A percentile compares a stretch with the other conserved stretches of the same genome.
Evolutionary conservation across 371 early-diverging fungal genomes (phyloP).

Genomic region (Synchytrium microbalum): DNA sequence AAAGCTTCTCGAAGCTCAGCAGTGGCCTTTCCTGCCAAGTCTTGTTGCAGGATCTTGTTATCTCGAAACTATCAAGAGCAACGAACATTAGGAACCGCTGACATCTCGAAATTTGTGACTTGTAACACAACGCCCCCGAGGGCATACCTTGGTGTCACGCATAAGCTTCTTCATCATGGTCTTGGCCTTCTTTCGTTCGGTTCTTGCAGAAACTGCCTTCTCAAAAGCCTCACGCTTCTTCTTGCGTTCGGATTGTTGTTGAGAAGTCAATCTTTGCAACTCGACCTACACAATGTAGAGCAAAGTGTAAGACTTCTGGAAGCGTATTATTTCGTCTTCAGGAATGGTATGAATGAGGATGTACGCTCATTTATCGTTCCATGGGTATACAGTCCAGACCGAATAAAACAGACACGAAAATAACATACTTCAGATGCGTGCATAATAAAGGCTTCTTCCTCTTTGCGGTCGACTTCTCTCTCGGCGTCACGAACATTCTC

Average conservation of each 20-base stretch:
- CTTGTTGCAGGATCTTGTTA: conserved; percentile 4
- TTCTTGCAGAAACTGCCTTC: conserved; percentile 10
- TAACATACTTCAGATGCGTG: neutral
- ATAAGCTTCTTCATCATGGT: conserved; percentile 13
- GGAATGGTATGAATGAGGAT: no score
- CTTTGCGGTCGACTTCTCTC: conserved; percentile 8
- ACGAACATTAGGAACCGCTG: no score
- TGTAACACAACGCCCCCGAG: no score
- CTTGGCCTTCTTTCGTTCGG: conserved; percentile 20
- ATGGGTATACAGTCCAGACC: no score
- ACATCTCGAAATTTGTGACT: no score
- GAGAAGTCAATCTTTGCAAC: neutral
- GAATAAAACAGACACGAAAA: no score
- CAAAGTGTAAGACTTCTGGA: no score
- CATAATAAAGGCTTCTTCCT: conserved; percentile 7
- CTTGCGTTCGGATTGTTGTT: conserved; percentile 7
- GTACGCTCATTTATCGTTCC: no score
- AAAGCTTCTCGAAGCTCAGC: neutral
- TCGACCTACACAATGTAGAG: no score
- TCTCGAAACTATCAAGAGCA: conserved; percentile 3
- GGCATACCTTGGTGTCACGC: conserved; percentile 16
- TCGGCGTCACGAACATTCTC: conserved; percentile 4
- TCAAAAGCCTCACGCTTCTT: conserved; percentile 2
- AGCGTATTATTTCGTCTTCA: no score
- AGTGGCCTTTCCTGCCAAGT: neutral